Evolutionary conservation across 2,329 filamentous ascomycete species (phyloP).

Genomic region (Diaporthe sp.): DNA sequence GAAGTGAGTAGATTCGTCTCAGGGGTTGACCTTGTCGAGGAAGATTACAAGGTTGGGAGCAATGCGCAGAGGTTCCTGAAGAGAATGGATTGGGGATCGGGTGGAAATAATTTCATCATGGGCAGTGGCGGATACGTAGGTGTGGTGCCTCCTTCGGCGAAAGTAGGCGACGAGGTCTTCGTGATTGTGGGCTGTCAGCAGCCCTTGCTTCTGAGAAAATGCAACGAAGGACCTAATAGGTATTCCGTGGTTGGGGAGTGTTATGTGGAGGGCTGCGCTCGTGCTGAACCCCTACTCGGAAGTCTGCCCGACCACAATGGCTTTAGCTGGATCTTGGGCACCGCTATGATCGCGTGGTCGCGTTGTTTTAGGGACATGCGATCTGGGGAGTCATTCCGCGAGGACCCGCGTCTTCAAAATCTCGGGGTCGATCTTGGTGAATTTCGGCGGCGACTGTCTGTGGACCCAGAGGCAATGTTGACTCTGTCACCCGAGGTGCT

Average conservation of each 20-base stretch:
- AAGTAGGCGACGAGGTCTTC: not conserved
- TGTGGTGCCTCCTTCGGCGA: not conserved
- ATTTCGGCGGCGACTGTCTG: not conserved
- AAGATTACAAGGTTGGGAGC: not conserved
- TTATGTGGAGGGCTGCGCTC: not conserved
- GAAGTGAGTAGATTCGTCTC: not conserved
- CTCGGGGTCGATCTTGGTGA: not conserved
- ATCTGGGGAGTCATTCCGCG: not conserved
- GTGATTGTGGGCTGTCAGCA: not conserved
- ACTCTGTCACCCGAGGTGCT: not conserved
- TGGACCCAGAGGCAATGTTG: not conserved
- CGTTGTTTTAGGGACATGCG: not conserved
- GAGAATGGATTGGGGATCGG: not conserved
- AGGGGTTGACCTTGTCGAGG: not conserved
- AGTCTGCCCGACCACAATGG: not conserved
- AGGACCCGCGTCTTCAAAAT: not conserved
- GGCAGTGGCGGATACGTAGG: not conserved
- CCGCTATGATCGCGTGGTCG: not conserved
- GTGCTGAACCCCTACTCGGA: not conserved
- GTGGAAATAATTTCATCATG: not conserved
- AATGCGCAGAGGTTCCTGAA: not conserved
- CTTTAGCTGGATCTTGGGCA: not conserved
- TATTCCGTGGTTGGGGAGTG: not conserved
- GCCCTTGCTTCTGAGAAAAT: not conserved
- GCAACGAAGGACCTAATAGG: fast-evolving